Evolutionary conservation across 495 filamentous ascomycete species (phyloP).

Genomic region (Hypoxylon perforatum): DNA sequence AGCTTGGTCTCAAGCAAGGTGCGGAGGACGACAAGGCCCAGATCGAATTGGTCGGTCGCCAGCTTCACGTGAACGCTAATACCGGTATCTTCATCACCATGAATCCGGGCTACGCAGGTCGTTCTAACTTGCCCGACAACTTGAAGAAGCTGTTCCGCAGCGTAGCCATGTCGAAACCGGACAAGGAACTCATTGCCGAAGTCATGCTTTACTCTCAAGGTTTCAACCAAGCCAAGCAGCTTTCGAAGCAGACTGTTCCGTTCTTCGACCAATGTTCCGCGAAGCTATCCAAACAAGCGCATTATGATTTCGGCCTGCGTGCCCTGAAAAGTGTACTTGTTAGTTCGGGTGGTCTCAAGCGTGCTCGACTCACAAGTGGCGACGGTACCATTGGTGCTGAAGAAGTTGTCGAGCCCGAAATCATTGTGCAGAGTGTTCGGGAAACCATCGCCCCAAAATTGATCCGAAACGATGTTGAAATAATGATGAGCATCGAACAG

Average conservation of each 20-base stretch:
- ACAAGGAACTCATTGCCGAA: slow-evolving; percentile 99
- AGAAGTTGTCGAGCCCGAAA: slow-evolving; percentile 90
- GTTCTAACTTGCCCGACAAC: slow-evolving; percentile 98
- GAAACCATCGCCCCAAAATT: slow-evolving; percentile 99
- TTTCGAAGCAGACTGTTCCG: slow-evolving; percentile 94
- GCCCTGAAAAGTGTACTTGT: slow-evolving; percentile 98
- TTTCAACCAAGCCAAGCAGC: slow-evolving; percentile 91
- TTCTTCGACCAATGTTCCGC: slow-evolving; percentile 93
- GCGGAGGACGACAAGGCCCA: slow-evolving; percentile 80
- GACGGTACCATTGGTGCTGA: slow-evolving; percentile 70
- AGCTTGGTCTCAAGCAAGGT: slow-evolving; percentile 87
- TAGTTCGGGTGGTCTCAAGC: slow-evolving; percentile 95
- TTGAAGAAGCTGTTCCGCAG: slow-evolving; percentile 99
- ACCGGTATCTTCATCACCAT: slow-evolving; percentile 99
- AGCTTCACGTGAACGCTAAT: slow-evolving; percentile 85
- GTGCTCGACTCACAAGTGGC: slow-evolving; percentile 73
- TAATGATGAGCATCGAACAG: slow-evolving; percentile 85
- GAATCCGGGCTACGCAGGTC: slow-evolving; percentile 98
- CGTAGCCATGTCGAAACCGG: slow-evolving; percentile 99
- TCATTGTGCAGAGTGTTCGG: slow-evolving; percentile 96
- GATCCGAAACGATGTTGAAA: slow-evolving; percentile 87
- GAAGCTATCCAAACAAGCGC: slow-evolving; percentile 90
- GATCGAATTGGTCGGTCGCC: slow-evolving; percentile 92
- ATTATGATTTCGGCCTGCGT: slow-evolving; percentile 98
- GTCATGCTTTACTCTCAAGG: slow-evolving; percentile 99